These are phyloP conservation scores for Scutellaria barbata DNA, from an alignment of 257 asterid species.

Conservation along the genomic window DNA sequence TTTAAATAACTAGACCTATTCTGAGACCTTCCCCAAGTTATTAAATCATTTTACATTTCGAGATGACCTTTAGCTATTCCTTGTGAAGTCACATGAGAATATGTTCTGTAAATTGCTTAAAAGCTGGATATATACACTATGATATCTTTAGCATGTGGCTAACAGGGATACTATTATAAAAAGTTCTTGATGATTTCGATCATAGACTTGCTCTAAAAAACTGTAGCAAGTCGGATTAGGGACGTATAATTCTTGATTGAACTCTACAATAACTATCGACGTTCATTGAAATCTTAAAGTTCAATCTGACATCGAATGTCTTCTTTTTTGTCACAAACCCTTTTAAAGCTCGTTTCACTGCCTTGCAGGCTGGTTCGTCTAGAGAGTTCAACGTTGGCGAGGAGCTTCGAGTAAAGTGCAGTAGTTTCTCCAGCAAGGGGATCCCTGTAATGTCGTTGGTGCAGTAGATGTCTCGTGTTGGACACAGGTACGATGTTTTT, in stretches of 20 bases:
- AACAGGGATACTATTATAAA: neutral
- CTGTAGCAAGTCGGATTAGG: neutral
- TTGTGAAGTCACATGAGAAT: neutral
- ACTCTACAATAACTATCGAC: too few species aligned
- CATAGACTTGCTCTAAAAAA: neutral
- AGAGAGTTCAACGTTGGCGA: slow-evolving; percentile 73
- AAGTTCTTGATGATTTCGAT: neutral
- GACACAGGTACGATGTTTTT: neutral
- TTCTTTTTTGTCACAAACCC: neutral
- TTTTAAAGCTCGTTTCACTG: slow-evolving; percentile 20
- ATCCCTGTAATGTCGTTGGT: slow-evolving; percentile 78
- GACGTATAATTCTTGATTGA: neutral
- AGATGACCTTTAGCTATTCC: neutral
- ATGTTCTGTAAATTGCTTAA: neutral
- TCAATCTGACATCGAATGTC: too few species aligned
- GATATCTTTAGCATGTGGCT: neutral
- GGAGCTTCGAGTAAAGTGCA: slow-evolving; percentile 65
- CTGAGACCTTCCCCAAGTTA: neutral
- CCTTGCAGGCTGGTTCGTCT: slow-evolving; percentile 52
- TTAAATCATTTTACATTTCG: neutral
- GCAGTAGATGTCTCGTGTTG: slow-evolving; percentile 35
- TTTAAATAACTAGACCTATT: neutral
- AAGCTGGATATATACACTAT: neutral
- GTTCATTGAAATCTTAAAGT: too few species aligned
- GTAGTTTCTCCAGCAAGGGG: slow-evolving; percentile 86